Evolutionary conservation across 176 grass and related monocot species (phyloP), one percentile per base, ranked within the genome.

Genomic region (Panicum miliaceum): DNA sequence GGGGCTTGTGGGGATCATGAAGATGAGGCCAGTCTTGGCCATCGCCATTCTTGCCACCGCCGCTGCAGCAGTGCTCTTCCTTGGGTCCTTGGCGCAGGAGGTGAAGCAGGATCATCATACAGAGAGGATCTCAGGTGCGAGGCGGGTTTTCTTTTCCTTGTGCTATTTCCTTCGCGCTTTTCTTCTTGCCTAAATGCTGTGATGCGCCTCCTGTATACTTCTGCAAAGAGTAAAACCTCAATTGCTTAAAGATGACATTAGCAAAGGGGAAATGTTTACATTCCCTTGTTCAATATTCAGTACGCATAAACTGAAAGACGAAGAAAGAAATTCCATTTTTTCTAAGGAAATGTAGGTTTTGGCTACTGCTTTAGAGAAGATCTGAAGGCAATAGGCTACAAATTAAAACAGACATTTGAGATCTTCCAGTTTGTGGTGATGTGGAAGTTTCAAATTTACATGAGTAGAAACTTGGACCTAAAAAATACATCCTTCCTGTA

Each of bases 91-190:
- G 16, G 78, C 64, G 47, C 63, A 81, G 47, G 22, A 54, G 63
- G 12, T 68, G 63, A 36, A 29, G 32, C 64, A 68, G n/a, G 22
- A n/a, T 0, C 13, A 22, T 3, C 27, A 35, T 19, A 48, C 42
- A 64, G 42, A 65, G 23, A 81, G 32, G 47, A 56, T 68, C 20
- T 81, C 78, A 81, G 78, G 78, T 81, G 64, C 12, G 47, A 4
- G 12, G 12, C 13, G 3, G 7, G 11, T 18, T 66, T 38, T 11
- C 3, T 68, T 23, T 19, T 35, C 8, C 25, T 50, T 50, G 22
- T 60, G 13, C 23, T n/a, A 41, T 42, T 60, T 60, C 36, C 6
- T 65, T 61, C 13, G 16, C 26, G 7, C n/a, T 77, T 42, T 58
- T 60, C 8, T 60, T 77, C 35, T 59, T 77, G n/a, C 42, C 20